phyloP scores from a whole-genome alignment of 2,329 filamentous ascomycete genomes.

The Aspergillus jensenii region DNA sequence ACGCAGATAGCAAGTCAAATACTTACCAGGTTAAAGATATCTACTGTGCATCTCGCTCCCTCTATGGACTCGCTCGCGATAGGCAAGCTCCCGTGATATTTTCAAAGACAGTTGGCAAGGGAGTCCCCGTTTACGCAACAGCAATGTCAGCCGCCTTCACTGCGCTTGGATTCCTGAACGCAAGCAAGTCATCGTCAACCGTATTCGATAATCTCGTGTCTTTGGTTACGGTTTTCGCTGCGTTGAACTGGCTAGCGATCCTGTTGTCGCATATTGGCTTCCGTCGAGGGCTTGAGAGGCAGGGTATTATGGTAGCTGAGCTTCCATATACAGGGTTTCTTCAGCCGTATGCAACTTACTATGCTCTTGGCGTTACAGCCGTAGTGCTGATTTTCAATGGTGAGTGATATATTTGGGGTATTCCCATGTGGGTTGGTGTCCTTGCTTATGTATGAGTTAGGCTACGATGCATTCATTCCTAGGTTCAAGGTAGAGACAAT shows the following conservation, averaged over 20 bases:
- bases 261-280: background rate
- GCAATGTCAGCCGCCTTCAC: conserved; percentile 59
- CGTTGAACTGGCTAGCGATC: conserved; percentile 1
- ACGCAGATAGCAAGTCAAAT: too few species aligned
- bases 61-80: conserved; percentile 69
- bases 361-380: background rate
- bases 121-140: conserved; percentile 67
- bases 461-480: background rate
- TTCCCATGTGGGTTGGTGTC: too few species aligned
- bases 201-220: conserved; percentile 58
- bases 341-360: background rate
- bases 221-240: background rate
- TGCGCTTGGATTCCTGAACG: conserved; percentile 66
- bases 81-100: conserved; percentile 69
- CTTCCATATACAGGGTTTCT: background rate
- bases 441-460: background rate
- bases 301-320: background rate
- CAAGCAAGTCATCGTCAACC: conserved; percentile 48
- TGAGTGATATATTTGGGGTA: too few species aligned
- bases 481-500: background rate
- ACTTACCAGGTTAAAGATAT: conserved; percentile 48
- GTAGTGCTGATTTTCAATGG: background rate
- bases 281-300: background rate
- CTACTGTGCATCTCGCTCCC: conserved; percentile 71
- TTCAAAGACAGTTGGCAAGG: conserved; percentile 63